phyloP scores from a whole-genome alignment of 768 basidiomycete species.

The Boletus rex-veris region DNA sequence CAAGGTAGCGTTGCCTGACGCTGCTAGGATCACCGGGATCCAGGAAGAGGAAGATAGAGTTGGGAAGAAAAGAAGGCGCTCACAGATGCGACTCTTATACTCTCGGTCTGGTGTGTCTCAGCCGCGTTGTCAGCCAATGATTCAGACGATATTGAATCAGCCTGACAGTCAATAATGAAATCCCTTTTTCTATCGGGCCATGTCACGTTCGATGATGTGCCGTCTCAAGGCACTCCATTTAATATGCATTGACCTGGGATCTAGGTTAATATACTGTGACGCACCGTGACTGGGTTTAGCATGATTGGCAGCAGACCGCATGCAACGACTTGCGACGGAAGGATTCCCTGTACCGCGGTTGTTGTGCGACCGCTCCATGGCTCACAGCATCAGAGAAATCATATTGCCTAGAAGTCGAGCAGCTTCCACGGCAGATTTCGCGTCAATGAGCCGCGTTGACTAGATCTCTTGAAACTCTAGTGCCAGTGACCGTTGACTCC shows the following conservation, averaged over 20 bases:
- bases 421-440: not conserved
- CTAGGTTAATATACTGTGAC: too few relatives aligned
- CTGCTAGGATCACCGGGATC: conserved; percentile 55
- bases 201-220: too few relatives aligned
- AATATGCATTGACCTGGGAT: too few relatives aligned
- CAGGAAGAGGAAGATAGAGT: conserved; percentile 35
- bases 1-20: conserved; percentile 14
- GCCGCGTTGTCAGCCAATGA: conserved; percentile 14
- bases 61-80: conserved; percentile 28
- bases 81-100: conserved; percentile 21
- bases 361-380: not conserved
- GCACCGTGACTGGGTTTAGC: not conserved
- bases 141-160: conserved; percentile 7
- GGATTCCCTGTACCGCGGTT: not conserved
- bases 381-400: too few relatives aligned
- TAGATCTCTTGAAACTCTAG: too few relatives aligned
- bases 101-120: conserved; percentile 9
- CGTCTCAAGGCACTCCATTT: not conserved
- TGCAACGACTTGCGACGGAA: not conserved
- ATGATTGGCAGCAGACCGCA: not conserved
- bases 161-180: conserved; percentile 11
- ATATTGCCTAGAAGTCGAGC: too few relatives aligned
- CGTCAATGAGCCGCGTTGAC: too few relatives aligned
- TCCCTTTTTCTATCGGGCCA: not conserved
- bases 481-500: too few relatives aligned